Evolutionary conservation across 2,329 filamentous ascomycete genomes (phyloP), one percentile per base, ranked within the genome.

Genomic region (Colletotrichum theobromicola): DNA sequence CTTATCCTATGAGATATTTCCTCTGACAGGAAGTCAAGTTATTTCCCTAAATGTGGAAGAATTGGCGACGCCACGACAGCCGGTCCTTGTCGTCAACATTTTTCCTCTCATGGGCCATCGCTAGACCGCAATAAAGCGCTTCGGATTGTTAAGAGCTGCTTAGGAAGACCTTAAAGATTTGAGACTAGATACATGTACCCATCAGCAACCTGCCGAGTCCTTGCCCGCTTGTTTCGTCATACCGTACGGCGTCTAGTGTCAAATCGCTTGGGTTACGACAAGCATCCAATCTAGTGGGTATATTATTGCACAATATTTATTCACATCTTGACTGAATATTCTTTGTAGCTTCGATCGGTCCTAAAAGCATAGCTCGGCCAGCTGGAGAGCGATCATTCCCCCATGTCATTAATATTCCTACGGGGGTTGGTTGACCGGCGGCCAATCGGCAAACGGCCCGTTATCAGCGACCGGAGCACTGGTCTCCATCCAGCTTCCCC

Each of bases 361-460:
- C n/a, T n/a, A n/a, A n/a, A n/a, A n/a, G n/a, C n/a, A n/a, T n/a
- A n/a, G n/a, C n/a, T n/a, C n/a, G n/a, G n/a, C n/a, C 4, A 4
- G 24, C n/a, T 10, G 6, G 16, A 4, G 30, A 65, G 8, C 15
- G 26, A 53, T 13, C 13, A 30, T 60, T 50, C 26, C 62, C 21
- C 62, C 26, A 32, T n/a, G 62, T 21, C 42, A 13, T 50, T 50
- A 10, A 21, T 3, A 13, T 34, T n/a, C 2, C 28, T 13, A 32
- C 60, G 32, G 65, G 68, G 70, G 42, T 32, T 57, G 42, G 28
- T 32, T 26, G 37, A 15, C 28, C n/a, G 46, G 42, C 35, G 32
- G 35, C 70, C 70, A 72, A 72, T 72, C 65, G 70, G 64, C 65
- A 42, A 61, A 62, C 55, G 55, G 34, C 30, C 37, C 32, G 30